Evolutionary conservation across 768 basidiomycete species (phyloP).

Genomic region (Termitomyces sp.): DNA sequence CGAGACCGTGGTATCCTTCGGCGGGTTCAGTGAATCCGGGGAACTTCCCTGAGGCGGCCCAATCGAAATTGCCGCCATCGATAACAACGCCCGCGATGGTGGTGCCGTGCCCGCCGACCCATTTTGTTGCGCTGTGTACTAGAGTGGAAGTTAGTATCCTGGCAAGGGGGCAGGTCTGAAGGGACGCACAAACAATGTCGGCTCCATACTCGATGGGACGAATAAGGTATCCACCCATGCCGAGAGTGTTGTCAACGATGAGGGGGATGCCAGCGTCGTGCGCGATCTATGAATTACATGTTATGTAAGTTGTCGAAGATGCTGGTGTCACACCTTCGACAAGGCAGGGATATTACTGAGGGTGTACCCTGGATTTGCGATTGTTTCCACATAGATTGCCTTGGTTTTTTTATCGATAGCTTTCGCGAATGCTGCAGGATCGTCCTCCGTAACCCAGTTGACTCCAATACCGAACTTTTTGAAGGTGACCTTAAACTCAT

Average conservation of each 20-base stretch:
- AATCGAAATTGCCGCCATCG: constrained; percentile 74
- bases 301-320: neutral
- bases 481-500: constrained; percentile 73
- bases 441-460: constrained; percentile 57
- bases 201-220: constrained; percentile 72
- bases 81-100: constrained; percentile 75
- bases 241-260: constrained; percentile 80
- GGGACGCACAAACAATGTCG: constrained; percentile 58
- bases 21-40: constrained; percentile 69
- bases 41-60: constrained; percentile 63
- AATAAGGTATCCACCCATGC: constrained; percentile 68
- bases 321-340: constrained; percentile 45
- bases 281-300: constrained; percentile 44
- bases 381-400: constrained; percentile 70
- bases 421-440: constrained; percentile 54
- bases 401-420: constrained; percentile 79
- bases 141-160: neutral
- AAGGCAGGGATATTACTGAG: constrained; percentile 62
- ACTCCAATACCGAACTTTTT: constrained; percentile 66
- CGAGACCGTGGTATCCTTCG: constrained; percentile 67
- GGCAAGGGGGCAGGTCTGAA: neutral
- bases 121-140: constrained; percentile 81
- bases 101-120: constrained; percentile 81
- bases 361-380: constrained; percentile 73
- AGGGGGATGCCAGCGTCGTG: constrained; percentile 69